Evolutionary conservation across 352 stramenopile species (phyloP), one percentile per base, ranked within the genome.

Genomic region (Globisporangium abappressorium): DNA sequence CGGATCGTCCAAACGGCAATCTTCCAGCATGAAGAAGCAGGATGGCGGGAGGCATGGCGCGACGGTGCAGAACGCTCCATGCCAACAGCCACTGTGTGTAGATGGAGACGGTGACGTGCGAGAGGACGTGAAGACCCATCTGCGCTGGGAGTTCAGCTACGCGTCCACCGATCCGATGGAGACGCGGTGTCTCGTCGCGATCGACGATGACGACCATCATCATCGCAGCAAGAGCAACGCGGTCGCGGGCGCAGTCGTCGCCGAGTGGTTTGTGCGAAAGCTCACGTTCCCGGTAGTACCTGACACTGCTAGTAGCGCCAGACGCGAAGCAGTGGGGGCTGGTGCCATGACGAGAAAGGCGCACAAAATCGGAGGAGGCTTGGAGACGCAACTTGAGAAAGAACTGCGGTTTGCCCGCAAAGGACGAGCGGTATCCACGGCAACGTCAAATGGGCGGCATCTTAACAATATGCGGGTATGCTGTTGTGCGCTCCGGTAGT

Each of bases 121-220:
- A 38, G 68, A 70, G 7, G 69, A 66, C 18, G 69, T 90, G 58
- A 57, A 62, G 33, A 38, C 57, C 55, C 55, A 71, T 68, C 66
- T 92, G 33, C 70, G 67, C 64, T 89, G 79, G 72, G 57, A 74
- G 38, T 87, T 84, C 53, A 77, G 79, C n/a, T 92, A 81, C 70
- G 67, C 73, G 46, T 85, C 77, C 11, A 71, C 60, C 0, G 78
- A 89, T 51, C 64, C 79, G 9, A 26, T 38, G 0, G 71, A 81
- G 36, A 74, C 76, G 56, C 84, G 84, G 7, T 89, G 81, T 30
- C 71, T 92, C 6, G 78, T 91, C 33, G 57, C 73, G 46, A 67
- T 80, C 24, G 77, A 78, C 36, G 43, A 30, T 59, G 26, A 20
- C 28, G 15, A 15, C 7, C 12, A 20, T 20, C 24, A 36, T 5